phyloP scores from a whole-genome alignment of 306 rosid species.

The Quercus variabilis region DNA sequence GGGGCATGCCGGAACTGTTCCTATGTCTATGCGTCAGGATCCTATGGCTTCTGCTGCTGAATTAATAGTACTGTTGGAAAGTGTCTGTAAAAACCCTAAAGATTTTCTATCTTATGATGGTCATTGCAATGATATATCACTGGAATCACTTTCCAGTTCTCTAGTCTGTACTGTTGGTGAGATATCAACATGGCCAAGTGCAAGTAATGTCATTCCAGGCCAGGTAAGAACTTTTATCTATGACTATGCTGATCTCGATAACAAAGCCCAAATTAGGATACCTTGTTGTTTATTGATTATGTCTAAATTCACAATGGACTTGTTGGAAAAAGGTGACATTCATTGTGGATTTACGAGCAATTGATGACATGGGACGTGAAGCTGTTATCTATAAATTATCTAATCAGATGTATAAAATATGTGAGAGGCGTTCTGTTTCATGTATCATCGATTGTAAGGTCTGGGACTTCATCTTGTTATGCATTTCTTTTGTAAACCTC shows the following conservation, averaged over 20 bases:
- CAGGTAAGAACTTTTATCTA: no score
- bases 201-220: no score
- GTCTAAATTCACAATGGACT: no score
- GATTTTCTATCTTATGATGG: constrained; percentile 64
- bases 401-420: no score
- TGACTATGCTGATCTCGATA: no score
- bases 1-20: constrained; percentile 99
- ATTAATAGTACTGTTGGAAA: constrained; percentile 68
- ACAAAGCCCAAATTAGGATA: no score
- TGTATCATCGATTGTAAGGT: constrained; percentile 88
- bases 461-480: constrained; percentile 12
- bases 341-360: no score
- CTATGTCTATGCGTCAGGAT: constrained; percentile 95
- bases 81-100: constrained; percentile 74
- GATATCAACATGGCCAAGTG: constrained; percentile 28
- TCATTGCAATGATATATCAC: constrained; percentile 54
- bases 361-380: no score
- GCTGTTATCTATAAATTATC: no score
- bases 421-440: constrained; percentile 63
- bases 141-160: constrained; percentile 75
- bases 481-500: not conserved
- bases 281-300: no score
- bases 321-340: no score
- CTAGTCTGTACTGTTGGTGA: constrained; percentile 99
- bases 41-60: constrained; percentile 94